phyloP scores from a whole-genome alignment of 306 rosid species.

The Cucurbita moschata region DNA sequence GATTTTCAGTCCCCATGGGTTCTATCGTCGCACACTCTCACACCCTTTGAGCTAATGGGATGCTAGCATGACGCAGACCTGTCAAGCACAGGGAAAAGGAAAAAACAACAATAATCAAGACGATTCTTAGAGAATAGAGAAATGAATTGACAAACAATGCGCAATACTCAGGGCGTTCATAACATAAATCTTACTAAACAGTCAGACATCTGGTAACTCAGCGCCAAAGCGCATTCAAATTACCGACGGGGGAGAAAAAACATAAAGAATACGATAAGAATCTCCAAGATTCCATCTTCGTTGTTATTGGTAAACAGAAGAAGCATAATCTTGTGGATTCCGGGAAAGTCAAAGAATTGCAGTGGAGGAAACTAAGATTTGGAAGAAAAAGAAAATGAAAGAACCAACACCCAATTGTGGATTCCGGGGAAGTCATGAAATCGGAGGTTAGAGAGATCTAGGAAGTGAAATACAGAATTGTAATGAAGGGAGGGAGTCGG shows the following conservation, averaged over 20 bases:
- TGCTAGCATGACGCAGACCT: conserved; percentile 12
- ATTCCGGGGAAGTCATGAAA: neutral
- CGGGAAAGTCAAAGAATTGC: neutral
- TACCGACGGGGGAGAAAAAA: neutral
- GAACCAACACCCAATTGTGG: neutral
- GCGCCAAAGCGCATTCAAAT: neutral
- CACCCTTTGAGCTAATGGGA: neutral
- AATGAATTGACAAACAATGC: neutral
- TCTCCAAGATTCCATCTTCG: neutral
- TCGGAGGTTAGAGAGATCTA: neutral
- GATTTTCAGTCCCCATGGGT: conserved; percentile 76
- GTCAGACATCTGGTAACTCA: neutral
- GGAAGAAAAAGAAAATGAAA: neutral
- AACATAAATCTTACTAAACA: neutral
- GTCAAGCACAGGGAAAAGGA: neutral
- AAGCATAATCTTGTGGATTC: neutral
- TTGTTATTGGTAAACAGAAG: neutral
- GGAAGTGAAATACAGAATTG: neutral
- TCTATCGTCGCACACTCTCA: conserved; percentile 10
- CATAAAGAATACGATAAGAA: neutral
- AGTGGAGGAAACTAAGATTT: neutral
- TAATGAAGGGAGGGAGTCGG: neutral
- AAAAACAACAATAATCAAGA: neutral
- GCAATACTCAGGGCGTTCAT: neutral
- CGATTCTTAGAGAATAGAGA: neutral